Conservation (phyloP, 768 basidiomycete species). For the Sarcodon sp. region DNA sequence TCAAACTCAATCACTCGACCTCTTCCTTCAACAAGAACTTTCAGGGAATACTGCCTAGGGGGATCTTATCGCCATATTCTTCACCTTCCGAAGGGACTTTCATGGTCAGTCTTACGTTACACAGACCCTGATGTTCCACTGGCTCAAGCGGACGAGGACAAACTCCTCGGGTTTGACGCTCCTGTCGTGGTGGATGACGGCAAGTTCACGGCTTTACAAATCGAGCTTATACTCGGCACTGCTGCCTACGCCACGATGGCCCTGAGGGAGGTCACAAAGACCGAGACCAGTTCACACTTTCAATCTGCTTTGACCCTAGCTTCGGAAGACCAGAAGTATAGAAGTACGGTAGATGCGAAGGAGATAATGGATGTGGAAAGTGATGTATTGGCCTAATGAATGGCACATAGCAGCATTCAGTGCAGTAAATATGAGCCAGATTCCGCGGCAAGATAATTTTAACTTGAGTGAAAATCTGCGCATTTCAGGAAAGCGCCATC, state of each 20-base stretch:
- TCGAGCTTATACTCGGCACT: slow-evolving; percentile 75
- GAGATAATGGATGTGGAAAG: slow-evolving; percentile 17
- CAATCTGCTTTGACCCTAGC: slow-evolving; percentile 69
- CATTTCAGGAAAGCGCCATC: not conserved
- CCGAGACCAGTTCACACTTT: slow-evolving; percentile 87
- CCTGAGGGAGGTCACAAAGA: slow-evolving; percentile 87
- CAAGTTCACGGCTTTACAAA: slow-evolving; percentile 79
- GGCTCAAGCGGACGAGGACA: slow-evolving; percentile 93
- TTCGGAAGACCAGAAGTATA: slow-evolving; percentile 76
- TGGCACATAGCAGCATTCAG: slow-evolving; percentile 5
- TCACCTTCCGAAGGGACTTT: slow-evolving; percentile 69
- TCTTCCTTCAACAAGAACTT: not conserved
- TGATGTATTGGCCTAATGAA: slow-evolving; percentile 2
- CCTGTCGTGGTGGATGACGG: slow-evolving; percentile 59
- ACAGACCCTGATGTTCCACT: slow-evolving; percentile 89
- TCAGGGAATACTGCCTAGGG: slow-evolving; percentile 80
- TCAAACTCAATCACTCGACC: not conserved
- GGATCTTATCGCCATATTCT: slow-evolving; percentile 92
- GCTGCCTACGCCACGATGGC: slow-evolving; percentile 99
- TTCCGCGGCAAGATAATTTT: slow-evolving; percentile 1
- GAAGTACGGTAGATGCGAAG: slow-evolving; percentile 28
- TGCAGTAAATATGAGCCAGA: slow-evolving; percentile 3
- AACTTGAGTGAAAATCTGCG: not conserved
- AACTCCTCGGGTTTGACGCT: slow-evolving; percentile 67
- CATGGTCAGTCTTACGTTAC: slow-evolving; percentile 77